Evolutionary conservation across 1,284 basidiomycete species (phyloP), one percentile per base, ranked within the genome.

Genomic region (Fereydounia khargensis): DNA sequence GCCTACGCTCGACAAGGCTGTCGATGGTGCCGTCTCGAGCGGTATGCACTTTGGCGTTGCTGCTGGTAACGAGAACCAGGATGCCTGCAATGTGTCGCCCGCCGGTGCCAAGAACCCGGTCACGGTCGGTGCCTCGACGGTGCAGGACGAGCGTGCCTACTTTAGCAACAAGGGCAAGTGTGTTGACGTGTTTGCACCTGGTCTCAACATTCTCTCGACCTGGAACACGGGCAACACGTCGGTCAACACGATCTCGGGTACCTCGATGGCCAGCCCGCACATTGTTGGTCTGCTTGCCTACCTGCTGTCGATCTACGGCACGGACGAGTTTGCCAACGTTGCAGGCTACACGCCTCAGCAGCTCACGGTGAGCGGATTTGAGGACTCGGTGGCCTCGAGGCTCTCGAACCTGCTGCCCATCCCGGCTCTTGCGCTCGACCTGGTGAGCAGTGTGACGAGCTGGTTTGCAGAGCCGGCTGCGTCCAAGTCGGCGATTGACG

Each of bases 141-240:
- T 77, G 22, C 52, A 47, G 39, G 90, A 95, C 72, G 85, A 86
- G 53, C 85, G 88, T 46, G 91, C 91, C 24, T 90, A 89, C 81
- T 94, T 92, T 81, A 77, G 74, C 53, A 79, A 79, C 74, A 70
- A 68, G 46, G 78, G 78, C 59, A 70, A 78, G 59, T 89, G 88
- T 69, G 87, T 90, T 42, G 87, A 91, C 73, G 81, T 91, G 57
- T 89, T 89, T 65, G 88, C 81, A 24, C 89, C 89, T 19, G 88
- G 86, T 60, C 77, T 89, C 58, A 87, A 87, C 80, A 88, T 91
- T 45, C 66, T 77, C 18, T 73, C 67, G 40, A 77, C 76, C 39
- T 78, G 77, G 68, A 70, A 75, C 60, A 67, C 68, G 11, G 68
- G 83, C 39, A 76, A 70, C 39, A 73, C 67, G 13, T 81, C 84